Conservation (phyloP, 257 asterid species). For the Capsicum chinense region DNA sequence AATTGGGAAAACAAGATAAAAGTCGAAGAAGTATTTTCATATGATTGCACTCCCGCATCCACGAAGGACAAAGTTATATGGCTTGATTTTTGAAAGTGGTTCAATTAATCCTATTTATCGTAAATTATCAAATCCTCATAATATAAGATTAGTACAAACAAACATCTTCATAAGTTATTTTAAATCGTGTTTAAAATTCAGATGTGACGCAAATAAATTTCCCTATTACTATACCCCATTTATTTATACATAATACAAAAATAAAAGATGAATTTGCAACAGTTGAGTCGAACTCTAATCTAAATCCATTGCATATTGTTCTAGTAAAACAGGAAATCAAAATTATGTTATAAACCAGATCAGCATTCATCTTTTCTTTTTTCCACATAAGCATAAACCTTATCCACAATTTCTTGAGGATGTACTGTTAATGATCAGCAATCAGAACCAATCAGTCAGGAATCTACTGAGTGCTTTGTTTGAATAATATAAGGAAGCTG, state of each 20-base stretch:
- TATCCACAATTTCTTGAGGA: conserved; percentile 42
- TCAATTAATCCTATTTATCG: no score
- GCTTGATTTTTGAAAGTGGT: no score
- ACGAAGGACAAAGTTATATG: no score
- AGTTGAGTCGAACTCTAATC: no score
- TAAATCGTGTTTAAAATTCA: no score
- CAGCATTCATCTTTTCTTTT: neutral
- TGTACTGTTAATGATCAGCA: conserved; percentile 21
- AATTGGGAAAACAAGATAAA: neutral
- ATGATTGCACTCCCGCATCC: neutral
- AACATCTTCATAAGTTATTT: no score
- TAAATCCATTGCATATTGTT: neutral
- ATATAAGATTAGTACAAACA: no score
- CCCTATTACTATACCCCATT: no score
- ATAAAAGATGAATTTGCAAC: no score
- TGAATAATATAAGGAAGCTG: neutral
- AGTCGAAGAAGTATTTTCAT: neutral
- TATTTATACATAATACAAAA: no score
- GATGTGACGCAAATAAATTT: no score
- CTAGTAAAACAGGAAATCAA: neutral
- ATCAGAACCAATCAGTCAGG: conserved; percentile 11
- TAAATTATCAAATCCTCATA: no score
- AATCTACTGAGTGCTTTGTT: conserved; percentile 24
- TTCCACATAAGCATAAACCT: conserved; percentile 20
- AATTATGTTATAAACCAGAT: neutral